Evolutionary conservation across 2,329 filamentous ascomycete genomes (phyloP), one percentile per base, ranked within the genome.

Genomic region (Elsinoe fawcettii): DNA sequence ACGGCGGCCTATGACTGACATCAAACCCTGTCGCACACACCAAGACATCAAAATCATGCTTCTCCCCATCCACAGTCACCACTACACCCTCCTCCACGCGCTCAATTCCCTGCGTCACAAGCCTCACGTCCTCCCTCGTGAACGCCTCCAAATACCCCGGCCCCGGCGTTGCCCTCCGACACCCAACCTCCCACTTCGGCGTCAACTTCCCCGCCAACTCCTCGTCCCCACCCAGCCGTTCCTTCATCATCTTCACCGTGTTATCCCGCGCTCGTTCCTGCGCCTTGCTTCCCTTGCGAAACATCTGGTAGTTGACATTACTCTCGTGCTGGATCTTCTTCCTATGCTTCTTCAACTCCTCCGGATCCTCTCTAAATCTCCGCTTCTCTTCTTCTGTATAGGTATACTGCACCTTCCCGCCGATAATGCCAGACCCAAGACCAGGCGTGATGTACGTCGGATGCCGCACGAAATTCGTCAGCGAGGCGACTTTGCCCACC

Each of bases 141-240:
- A 88, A 72, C 0, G 84, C 82, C 65, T 87, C 84, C 4, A 88
- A 76, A 27, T 58, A 55, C 2, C 51, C 51, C 9, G 51, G 82
- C 0, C 83, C 84, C 0, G 84, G 84, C 0, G 85, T 88, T 0
- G 85, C 70, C 1, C 85, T 77, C 8, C 84, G 77, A 61, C 85
- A 88, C 62, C 83, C 80, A 1, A 83, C 82, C 0, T 82, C 80
- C 64, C 84, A 87, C 59, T 85, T 78, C 0, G 85, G 85, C 3
- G 83, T 73, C 2, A 87, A 73, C 20, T 75, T 72, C 0, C 80
- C 71, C 0, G 80, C 67, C 3, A 87, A 69, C 22, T 81, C 77
- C 0, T 82, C 79, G 60, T 83, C 80, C 55, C 76, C 74, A 1
- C 68, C 69, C 0, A 86, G 68, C 0, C 81, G 75, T 39, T 74